phyloP scores from a whole-genome alignment of 768 basidiomycete species.

The Multifurca ochricompacta region DNA sequence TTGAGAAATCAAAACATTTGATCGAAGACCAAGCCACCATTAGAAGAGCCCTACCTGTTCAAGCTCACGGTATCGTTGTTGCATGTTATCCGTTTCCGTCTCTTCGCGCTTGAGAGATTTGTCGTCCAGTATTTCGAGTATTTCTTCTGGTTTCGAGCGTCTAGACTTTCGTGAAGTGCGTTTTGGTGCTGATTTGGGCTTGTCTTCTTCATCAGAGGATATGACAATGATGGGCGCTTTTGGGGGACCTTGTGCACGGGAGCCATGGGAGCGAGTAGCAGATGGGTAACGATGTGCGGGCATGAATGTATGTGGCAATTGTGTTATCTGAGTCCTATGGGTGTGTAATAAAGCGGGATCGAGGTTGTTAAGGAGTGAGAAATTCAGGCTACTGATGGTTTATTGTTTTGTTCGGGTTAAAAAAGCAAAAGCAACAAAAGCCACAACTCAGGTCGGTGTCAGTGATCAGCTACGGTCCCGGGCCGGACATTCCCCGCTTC shows the following conservation, averaged over 20 bases:
- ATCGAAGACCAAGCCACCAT: neutral
- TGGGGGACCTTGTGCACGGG: neutral
- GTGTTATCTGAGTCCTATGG: neutral
- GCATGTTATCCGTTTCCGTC: neutral
- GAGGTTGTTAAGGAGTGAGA: conserved; percentile 4
- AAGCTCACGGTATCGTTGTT: conserved; percentile 6
- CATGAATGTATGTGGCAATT: neutral
- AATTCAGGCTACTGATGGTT: neutral
- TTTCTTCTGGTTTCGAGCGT: conserved; percentile 1
- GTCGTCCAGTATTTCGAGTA: conserved; percentile 9
- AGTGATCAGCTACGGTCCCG: no score
- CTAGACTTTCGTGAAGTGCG: neutral
- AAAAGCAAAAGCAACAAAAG: neutral
- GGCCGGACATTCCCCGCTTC: no score
- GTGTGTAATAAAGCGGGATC: neutral
- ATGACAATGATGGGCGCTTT: conserved; percentile 11
- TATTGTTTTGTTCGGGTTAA: neutral
- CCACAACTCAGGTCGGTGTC: no score
- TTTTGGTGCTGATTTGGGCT: neutral
- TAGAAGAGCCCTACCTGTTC: conserved; percentile 5
- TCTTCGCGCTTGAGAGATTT: conserved; percentile 8
- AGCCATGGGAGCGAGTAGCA: neutral
- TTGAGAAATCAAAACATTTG: neutral
- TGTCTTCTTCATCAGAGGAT: conserved; percentile 15
- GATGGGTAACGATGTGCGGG: conserved; percentile 8